Conservation (phyloP, 129 eudicot genomes). For the Chrysanthemum makinoi region DNA sequence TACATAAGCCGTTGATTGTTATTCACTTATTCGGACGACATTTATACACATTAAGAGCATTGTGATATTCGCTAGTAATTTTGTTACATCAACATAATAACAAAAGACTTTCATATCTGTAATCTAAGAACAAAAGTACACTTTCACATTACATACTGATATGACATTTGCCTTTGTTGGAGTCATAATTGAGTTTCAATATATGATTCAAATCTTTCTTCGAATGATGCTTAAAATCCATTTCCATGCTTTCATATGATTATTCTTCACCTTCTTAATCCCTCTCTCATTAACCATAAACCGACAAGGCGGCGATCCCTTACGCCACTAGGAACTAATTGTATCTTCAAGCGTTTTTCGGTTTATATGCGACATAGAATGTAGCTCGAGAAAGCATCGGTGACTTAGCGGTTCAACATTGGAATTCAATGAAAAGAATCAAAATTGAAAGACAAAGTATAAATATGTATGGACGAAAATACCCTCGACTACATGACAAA, state of each 20-base stretch:
- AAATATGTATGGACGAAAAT: no score
- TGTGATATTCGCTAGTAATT: neutral
- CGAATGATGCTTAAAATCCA: slow-evolving; percentile 61
- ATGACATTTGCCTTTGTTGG: slow-evolving; percentile 14
- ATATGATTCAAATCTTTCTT: slow-evolving; percentile 41
- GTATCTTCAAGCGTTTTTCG: no score
- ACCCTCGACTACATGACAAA: no score
- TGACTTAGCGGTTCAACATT: no score
- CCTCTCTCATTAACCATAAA: slow-evolving; percentile 52
- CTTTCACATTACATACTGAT: slow-evolving; percentile 2
- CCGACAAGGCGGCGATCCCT: slow-evolving; percentile 46
- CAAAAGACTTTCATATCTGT: slow-evolving; percentile 2
- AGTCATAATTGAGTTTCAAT: slow-evolving; percentile 35
- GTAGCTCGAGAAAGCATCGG: no score
- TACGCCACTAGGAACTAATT: slow-evolving; percentile 20
- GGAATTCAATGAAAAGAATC: no score
- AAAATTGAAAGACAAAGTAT: no score
- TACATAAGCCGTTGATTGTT: neutral
- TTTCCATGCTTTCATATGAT: slow-evolving; percentile 59
- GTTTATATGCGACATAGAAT: no score
- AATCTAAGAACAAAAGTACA: slow-evolving; percentile 13
- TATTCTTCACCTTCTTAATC: slow-evolving; percentile 46
- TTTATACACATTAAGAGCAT: no score
- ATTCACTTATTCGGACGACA: neutral
- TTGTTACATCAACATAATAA: slow-evolving; percentile 11